Conservation (phyloP, 2,329 filamentous ascomycete genomes). For the Hymenoscyphus infarciens region DNA sequence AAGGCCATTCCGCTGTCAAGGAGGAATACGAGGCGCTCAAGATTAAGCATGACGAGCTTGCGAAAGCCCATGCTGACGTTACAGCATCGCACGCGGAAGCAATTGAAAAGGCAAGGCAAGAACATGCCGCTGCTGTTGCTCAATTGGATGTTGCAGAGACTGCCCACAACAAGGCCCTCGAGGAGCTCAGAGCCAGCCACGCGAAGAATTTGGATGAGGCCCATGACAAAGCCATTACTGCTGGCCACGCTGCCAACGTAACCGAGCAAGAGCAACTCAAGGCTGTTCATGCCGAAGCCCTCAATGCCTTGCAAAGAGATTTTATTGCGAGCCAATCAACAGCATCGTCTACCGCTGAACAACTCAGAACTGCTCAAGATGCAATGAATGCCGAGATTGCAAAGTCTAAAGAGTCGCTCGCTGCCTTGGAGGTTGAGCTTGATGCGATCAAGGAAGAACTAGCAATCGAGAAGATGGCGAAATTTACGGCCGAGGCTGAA, state of each 20-base stretch:
- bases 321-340: constrained; percentile 41
- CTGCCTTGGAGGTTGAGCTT: constrained; percentile 27
- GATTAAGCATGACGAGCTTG: constrained; percentile 46
- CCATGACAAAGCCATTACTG: constrained; percentile 47
- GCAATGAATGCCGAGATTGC: constrained; percentile 45
- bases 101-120: constrained; percentile 27
- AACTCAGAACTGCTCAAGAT: constrained; percentile 32
- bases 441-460: constrained; percentile 31
- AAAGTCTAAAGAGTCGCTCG: constrained; percentile 40
- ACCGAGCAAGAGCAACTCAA: constrained; percentile 53
- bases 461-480: constrained; percentile 43
- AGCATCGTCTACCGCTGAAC: constrained; percentile 23
- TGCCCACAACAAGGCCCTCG: constrained; percentile 52
- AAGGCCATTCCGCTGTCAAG: constrained; percentile 61
- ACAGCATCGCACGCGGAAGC: constrained; percentile 10
- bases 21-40: constrained; percentile 61
- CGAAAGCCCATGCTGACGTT: constrained; percentile 17
- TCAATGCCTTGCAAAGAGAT: constrained; percentile 42
- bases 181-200: constrained; percentile 53
- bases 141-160: constrained; percentile 45
- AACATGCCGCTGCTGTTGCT: constrained; percentile 30
- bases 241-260: constrained; percentile 47
- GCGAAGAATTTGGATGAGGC: constrained; percentile 56
- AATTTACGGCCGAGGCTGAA: constrained; percentile 47
- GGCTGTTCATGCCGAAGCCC: constrained; percentile 46